Evolutionary conservation across 1,284 basidiomycete species (phyloP).

Genomic region (Malassezia obtusa): DNA sequence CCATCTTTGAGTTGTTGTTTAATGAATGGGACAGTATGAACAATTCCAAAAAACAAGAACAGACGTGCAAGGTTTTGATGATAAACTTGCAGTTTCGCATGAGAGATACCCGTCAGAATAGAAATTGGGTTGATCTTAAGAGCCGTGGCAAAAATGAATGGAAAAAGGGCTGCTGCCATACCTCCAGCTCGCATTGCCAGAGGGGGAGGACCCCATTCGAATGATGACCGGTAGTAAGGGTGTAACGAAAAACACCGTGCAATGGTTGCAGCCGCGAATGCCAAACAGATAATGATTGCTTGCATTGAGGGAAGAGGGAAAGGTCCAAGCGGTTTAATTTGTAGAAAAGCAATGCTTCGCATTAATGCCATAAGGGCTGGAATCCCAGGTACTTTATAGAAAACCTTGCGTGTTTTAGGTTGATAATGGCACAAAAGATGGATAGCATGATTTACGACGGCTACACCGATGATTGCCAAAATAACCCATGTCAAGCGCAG

Average conservation of each 20-base stretch:
- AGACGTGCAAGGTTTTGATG: conserved; percentile 39
- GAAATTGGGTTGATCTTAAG: conserved; percentile 41
- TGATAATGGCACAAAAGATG: not conserved
- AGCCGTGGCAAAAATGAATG: conserved; percentile 31
- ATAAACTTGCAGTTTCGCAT: conserved; percentile 38
- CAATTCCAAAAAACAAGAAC: conserved; percentile 31
- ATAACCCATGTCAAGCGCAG: not conserved
- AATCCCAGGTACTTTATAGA: not conserved
- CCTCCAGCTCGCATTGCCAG: conserved; percentile 34
- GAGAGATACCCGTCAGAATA: conserved; percentile 29
- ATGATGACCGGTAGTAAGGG: conserved; percentile 29
- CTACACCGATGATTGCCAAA: conserved; percentile 3
- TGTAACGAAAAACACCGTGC: conserved; percentile 24
- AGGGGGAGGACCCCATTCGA: conserved; percentile 30
- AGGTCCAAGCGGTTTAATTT: not conserved
- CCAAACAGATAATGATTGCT: not conserved
- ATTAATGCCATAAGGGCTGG: not conserved
- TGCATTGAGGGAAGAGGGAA: not conserved
- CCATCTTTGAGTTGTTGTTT: conserved; percentile 25
- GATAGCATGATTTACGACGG: not conserved
- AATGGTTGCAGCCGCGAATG: conserved; percentile 6
- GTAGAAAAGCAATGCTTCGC: not conserved
- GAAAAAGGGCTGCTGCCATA: conserved; percentile 34
- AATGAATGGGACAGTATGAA: conserved; percentile 40
- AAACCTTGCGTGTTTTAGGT: not conserved